These are phyloP conservation scores for Plantago elongata DNA, from an alignment of 257 asterid genomes.

Conservation along the genomic window DNA sequence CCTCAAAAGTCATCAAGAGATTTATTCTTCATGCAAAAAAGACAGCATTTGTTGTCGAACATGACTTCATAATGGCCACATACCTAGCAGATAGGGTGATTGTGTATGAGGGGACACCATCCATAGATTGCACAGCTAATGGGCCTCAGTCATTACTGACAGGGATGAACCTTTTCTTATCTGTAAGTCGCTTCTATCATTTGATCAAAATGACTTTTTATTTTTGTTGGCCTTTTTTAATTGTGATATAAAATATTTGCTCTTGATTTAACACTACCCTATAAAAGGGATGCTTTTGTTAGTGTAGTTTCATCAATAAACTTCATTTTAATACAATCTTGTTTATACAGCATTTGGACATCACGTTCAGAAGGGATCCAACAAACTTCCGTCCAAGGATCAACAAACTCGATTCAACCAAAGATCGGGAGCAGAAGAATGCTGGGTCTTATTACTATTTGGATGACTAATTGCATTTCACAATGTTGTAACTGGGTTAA, in stretches of 20 bases:
- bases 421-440: conserved; percentile 91
- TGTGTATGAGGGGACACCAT: conserved; percentile 86
- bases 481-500: too few relatives aligned
- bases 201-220: not conserved
- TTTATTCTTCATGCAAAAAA: conserved; percentile 94
- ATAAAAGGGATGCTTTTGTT: not conserved
- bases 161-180: conserved; percentile 95
- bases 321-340: conserved; percentile 2
- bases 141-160: conserved; percentile 90
- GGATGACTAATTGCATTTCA: conserved; percentile 50
- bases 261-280: too few relatives aligned
- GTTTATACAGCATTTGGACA: conserved; percentile 77
- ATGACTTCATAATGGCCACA: conserved; percentile 97
- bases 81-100: conserved; percentile 97
- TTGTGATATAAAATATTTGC: not conserved
- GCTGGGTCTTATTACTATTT: conserved; percentile 94
- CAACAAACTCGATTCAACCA: conserved; percentile 91
- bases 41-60: conserved; percentile 96
- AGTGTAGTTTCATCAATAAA: not conserved
- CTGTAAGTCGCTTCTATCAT: conserved; percentile 47
- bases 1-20: conserved; percentile 96
- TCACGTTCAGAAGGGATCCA: conserved; percentile 95
- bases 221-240: not conserved
- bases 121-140: conserved; percentile 85
- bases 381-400: conserved; percentile 92